These are phyloP conservation scores for Salicornia ramosissima DNA, from an alignment of 148 eudicot genomes.

Conservation along the genomic window DNA sequence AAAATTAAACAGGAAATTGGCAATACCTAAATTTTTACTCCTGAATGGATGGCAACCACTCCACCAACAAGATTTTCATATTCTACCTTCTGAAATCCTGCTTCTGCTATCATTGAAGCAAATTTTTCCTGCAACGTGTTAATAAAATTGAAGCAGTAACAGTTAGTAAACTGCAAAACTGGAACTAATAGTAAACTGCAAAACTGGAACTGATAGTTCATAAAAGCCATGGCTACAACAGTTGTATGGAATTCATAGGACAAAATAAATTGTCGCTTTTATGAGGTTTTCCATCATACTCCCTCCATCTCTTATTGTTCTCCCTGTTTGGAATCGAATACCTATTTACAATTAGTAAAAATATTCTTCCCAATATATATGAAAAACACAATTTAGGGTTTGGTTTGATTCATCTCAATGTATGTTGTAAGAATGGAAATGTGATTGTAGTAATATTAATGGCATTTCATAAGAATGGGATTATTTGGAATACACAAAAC, in stretches of 20 bases:
- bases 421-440: no score
- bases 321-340: no score
- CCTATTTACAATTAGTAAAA: no score
- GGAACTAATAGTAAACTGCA: neutral
- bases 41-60: slow-evolving; percentile 89
- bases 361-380: no score
- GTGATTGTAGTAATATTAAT: no score
- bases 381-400: no score
- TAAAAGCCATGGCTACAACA: neutral
- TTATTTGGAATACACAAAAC: neutral
- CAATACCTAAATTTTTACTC: slow-evolving; percentile 58
- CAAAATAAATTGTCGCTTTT: no score
- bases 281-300: neutral
- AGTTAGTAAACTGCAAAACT: neutral
- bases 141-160: neutral
- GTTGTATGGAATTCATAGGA: neutral
- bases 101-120: slow-evolving; percentile 86
- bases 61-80: slow-evolving; percentile 94
- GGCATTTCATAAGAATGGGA: neutral
- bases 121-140: slow-evolving; percentile 61
- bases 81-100: slow-evolving; percentile 90
- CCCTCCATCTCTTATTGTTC: no score
- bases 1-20: neutral
- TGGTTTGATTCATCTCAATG: no score
- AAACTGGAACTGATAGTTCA: no score